Percentiles rank a stretch among this genome's conserved stretches.
phyloP scores from a whole-genome alignment of 2,329 filamentous ascomycete genomes.

The Beauveria rudraprayagi region DNA sequence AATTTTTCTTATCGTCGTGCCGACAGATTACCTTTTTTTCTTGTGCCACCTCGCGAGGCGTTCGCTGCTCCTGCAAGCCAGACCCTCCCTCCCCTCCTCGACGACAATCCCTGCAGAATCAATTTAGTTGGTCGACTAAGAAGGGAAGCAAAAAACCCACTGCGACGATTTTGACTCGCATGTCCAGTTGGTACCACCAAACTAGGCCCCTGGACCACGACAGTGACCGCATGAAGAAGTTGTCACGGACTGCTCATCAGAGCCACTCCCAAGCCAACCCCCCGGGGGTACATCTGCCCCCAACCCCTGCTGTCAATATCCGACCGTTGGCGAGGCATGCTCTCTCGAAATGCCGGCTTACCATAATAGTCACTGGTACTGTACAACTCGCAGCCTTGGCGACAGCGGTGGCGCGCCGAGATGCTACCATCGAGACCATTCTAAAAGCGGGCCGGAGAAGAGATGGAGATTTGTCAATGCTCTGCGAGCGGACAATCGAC shows the following conservation, averaged over 20 bases:
- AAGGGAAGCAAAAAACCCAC: neutral
- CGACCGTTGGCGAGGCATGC: neutral
- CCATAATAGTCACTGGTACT: neutral
- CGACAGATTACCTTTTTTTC: neutral
- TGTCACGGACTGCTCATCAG: neutral
- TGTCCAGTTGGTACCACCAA: neutral
- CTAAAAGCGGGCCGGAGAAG: neutral
- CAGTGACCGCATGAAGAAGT: neutral
- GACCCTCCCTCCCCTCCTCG: neutral
- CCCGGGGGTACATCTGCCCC: neutral
- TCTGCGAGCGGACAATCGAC: neutral
- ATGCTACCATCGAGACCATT: neutral
- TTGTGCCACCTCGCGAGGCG: neutral
- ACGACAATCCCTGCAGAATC: neutral
- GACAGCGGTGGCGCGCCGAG: neutral
- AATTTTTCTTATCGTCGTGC: neutral
- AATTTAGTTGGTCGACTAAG: too few relatives aligned
- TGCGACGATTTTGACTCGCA: neutral
- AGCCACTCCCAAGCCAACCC: neutral
- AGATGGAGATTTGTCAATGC: neutral
- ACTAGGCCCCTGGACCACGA: neutral
- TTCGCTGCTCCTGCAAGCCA: conserved; percentile 6
- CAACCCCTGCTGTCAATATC: neutral
- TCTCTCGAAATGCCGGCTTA: neutral
- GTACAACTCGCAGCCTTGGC: neutral